Base-by-base conservation (phyloP, 1,139 yeast species). In the Torulaspora globosa region DNA sequence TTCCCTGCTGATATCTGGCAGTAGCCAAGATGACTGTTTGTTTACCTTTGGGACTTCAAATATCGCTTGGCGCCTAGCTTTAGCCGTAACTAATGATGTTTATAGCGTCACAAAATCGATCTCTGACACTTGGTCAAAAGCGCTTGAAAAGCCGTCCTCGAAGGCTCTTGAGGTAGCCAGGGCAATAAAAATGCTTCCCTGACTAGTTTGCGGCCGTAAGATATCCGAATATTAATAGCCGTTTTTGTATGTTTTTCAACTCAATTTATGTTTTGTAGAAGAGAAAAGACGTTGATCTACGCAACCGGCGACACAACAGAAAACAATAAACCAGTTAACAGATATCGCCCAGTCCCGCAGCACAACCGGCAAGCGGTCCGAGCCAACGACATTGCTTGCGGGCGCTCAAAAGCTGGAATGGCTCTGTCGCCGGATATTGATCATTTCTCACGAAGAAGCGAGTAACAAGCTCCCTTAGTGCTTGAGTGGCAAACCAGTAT, bases 401-500 rank as follows among this genome's bases (percentile, higher is more conserved):
- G 6, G 23, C 11, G 3, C n/a, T 24, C 11, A 24, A 24, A 9
- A 26, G 5, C 3, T 26, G 12, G 29, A 10, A 11, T 26, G 7
- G 7, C 16, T 12, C 6, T n/a, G 16, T n/a, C n/a, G n/a, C n/a
- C n/a, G n/a, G n/a, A n/a, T n/a, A n/a, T n/a, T n/a, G n/a, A 35
- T 41, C 39, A 30, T 26, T 27, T 16, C 16, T 4, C 15, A 41
- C 44, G 44, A 35, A n/a, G 5, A 2, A 24, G 18, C 18, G 3
- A 11, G 5, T 23, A 12, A 15, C n/a, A 34, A 21, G 27, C 14
- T 36, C 37, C 44, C 44, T 31, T 41, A 18, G 29, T 18, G 12
- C 14, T 33, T 18, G 36, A 37, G 44, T 41, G 44, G 44, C 44
- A 41, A 41, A 41, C 29, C 19, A 37, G 15, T 12, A 7, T 28